A percentile compares a stretch with the other conserved stretches of the same genome.
These are phyloP conservation scores for Zostera marina DNA, from an alignment of 116 monocot genomes.

Conservation along the genomic window DNA sequence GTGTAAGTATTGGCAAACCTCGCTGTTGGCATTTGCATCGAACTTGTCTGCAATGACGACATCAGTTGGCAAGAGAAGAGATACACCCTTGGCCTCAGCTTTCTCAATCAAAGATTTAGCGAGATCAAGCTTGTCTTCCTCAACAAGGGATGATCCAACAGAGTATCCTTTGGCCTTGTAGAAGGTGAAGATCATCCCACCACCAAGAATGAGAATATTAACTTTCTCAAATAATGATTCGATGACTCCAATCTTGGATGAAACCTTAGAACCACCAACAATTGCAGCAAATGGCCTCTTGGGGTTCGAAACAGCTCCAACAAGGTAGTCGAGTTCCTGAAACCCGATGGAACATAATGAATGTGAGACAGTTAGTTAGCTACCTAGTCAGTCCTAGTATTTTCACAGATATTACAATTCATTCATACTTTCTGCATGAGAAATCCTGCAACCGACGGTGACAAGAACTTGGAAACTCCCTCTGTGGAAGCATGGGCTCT, in stretches of 20 bases:
- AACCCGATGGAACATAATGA: background rate
- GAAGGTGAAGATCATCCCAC: constrained; percentile 19
- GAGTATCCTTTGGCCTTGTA: constrained; percentile 18
- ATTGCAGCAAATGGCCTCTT: constrained; percentile 64
- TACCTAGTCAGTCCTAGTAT: no score
- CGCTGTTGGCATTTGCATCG: constrained; percentile 24
- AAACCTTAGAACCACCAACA: constrained; percentile 45
- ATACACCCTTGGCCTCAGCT: constrained; percentile 34
- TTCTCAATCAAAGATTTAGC: constrained; percentile 34
- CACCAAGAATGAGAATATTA: constrained; percentile 29
- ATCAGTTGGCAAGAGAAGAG: constrained; percentile 38
- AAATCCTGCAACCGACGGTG: constrained; percentile 29
- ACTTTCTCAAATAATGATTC: constrained; percentile 44
- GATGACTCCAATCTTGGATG: constrained; percentile 41
- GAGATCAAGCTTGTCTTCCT: constrained; percentile 22
- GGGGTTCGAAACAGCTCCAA: constrained; percentile 56
- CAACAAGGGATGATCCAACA: constrained; percentile 15
- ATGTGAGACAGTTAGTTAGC: background rate
- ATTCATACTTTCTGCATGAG: constrained; percentile 19
- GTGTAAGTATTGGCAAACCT: constrained; percentile 4
- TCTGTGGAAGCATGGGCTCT: constrained; percentile 50
- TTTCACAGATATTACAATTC: background rate
- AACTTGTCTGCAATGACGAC: constrained; percentile 46
- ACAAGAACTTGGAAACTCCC: constrained; percentile 36
- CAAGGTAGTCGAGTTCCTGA: constrained; percentile 66